Conservation (phyloP, 2,329 filamentous ascomycete genomes). For the Phialocephala subalpina region DNA sequence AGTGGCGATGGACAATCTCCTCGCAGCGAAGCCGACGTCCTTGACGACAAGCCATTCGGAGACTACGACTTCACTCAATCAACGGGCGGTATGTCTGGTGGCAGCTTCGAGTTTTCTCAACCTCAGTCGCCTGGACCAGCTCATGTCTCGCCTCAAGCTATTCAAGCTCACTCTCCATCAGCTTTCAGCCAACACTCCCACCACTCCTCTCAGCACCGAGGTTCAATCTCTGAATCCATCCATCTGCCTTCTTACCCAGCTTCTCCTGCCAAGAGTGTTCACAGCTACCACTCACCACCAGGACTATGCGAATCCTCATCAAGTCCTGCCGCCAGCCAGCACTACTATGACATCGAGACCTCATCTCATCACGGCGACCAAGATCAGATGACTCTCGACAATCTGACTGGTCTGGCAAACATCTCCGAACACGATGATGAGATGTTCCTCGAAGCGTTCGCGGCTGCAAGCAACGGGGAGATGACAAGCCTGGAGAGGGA, state of each 20-base stretch:
- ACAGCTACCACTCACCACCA: conserved; percentile 63
- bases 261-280: conserved; percentile 58
- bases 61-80: conserved; percentile 47
- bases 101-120: conserved; percentile 47
- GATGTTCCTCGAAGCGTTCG: conserved; percentile 46
- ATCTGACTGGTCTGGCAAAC: conserved; percentile 29
- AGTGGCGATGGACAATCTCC: conserved; percentile 64
- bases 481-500: conserved; percentile 42
- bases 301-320: conserved; percentile 69
- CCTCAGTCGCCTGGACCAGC: conserved; percentile 34
- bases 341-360: conserved; percentile 42
- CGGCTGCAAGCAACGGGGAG: conserved; percentile 31
- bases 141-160: conserved; percentile 42
- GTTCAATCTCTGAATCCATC: conserved; percentile 31
- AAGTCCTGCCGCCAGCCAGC: conserved; percentile 51
- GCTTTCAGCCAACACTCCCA: conserved; percentile 38
- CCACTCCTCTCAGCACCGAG: conserved; percentile 26
- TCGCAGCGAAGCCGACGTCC: conserved; percentile 52
- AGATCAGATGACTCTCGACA: conserved; percentile 15
- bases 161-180: conserved; percentile 41
- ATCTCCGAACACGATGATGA: conserved; percentile 45
- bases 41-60: conserved; percentile 47
- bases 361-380: conserved; percentile 36
- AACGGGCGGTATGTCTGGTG: conserved; percentile 45
- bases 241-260: conserved; percentile 46